phyloP scores from a whole-genome alignment of 768 basidiomycete genomes.

The Suillus clintonianus region DNA sequence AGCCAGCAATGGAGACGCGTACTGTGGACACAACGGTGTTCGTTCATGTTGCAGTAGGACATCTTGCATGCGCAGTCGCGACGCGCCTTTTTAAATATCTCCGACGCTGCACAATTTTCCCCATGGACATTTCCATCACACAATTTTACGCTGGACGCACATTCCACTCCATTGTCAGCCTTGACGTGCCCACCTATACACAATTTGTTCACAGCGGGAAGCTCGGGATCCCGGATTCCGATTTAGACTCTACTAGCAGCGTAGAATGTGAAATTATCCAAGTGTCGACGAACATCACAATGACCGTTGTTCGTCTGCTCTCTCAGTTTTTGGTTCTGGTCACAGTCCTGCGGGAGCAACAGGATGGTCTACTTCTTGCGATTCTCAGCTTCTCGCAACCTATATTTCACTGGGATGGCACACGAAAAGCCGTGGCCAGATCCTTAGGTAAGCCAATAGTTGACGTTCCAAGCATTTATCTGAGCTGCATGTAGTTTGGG shows the following conservation, averaged over 20 bases:
- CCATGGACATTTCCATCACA: conserved; percentile 60
- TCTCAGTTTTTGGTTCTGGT: conserved; percentile 65
- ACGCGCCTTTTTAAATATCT: conserved; percentile 45
- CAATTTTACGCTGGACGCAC: conserved; percentile 61
- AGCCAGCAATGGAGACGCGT: conserved; percentile 64
- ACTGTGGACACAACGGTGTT: conserved; percentile 59
- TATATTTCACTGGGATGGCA: conserved; percentile 42
- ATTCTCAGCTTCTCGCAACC: conserved; percentile 55
- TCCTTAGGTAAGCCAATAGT: conserved; percentile 32
- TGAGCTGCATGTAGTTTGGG: conserved; percentile 59
- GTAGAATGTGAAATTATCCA: too few species aligned
- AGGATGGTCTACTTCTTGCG: conserved; percentile 61
- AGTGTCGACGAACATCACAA: conserved; percentile 43
- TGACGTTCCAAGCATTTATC: neutral
- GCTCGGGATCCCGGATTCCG: too few species aligned
- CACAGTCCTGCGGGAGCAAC: conserved; percentile 56
- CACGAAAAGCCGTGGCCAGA: conserved; percentile 14
- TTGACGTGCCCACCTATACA: conserved; percentile 77
- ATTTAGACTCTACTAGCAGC: too few species aligned
- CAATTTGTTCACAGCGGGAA: too few species aligned
- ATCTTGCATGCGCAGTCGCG: conserved; percentile 51
- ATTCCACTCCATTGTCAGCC: conserved; percentile 66
- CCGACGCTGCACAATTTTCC: conserved; percentile 39
- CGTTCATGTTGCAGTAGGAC: conserved; percentile 54
- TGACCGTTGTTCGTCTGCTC: conserved; percentile 49